A percentile compares a stretch with the other conserved stretches of the same genome.
Evolutionary conservation across 164 flowering plant species (phyloP).

Genomic region (Liriodendron chinense): DNA sequence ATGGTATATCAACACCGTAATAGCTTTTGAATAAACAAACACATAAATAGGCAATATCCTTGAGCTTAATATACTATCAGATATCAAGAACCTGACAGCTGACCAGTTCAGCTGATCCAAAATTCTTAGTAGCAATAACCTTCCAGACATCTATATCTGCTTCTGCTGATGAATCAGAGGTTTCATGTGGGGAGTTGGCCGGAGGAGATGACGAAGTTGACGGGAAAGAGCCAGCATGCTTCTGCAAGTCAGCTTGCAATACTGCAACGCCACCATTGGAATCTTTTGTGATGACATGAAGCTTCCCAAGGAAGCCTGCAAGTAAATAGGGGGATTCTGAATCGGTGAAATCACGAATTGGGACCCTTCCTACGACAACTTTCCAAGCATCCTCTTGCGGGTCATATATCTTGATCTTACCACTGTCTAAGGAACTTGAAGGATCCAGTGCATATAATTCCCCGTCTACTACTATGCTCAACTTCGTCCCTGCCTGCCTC

Average conservation of each 20-base stretch:
- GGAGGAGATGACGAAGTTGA: slow-evolving; percentile 20
- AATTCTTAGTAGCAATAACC: slow-evolving; percentile 38
- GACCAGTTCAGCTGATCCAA: slow-evolving; percentile 58
- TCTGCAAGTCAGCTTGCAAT: slow-evolving; percentile 44
- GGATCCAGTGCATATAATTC: slow-evolving; percentile 87
- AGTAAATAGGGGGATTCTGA: slow-evolving; percentile 83
- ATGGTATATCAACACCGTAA: background rate
- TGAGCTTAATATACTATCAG: slow-evolving; percentile 16
- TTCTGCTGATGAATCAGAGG: slow-evolving; percentile 12
- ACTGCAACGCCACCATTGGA: slow-evolving; percentile 38
- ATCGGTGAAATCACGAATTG: slow-evolving; percentile 56
- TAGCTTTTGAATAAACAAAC: background rate
- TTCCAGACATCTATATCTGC: slow-evolving; percentile 41
- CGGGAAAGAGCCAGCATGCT: slow-evolving; percentile 15
- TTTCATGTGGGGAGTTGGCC: background rate
- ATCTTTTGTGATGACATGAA: slow-evolving; percentile 80
- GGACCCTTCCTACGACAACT: slow-evolving; percentile 65
- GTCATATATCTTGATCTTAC: slow-evolving; percentile 77
- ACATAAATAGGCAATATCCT: background rate
- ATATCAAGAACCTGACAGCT: slow-evolving; percentile 64
- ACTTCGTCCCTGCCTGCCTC: slow-evolving; percentile 82
- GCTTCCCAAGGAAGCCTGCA: slow-evolving; percentile 72
- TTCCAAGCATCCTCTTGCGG: slow-evolving; percentile 76
- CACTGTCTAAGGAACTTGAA: slow-evolving; percentile 68
- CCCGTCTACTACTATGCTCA: slow-evolving; percentile 79